Base-by-base conservation (phyloP, 805 yeast species). In the Yamadazyma philogaea region DNA sequence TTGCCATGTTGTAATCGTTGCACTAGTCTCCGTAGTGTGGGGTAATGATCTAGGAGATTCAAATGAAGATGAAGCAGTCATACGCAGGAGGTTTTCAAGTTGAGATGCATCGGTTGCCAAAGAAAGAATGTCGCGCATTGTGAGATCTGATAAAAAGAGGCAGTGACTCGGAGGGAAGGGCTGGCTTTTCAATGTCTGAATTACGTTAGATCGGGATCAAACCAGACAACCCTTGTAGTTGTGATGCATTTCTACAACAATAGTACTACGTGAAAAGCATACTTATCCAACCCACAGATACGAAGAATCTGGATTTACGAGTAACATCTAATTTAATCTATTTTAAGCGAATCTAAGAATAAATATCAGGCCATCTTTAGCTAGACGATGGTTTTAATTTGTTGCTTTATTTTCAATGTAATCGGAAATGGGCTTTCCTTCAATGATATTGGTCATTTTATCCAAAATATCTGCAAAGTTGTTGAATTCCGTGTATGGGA, bases 401-500 rank as follows among this genome's bases (percentile, higher is more conserved):
- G 12, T 19, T 19, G n/a, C 17, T 24, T 38, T 30, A 30, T 60
- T 60, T 44, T 60, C 61, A 42, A 59, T 41, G 39, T 53, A 59
- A 11, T 53, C 49, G n/a, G 51, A 30, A 30, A 60, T 59, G 21
- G 43, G 42, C n/a, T 38, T 40, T 22, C 55, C 54, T 10, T 63
- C 72, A 37, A 81, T 64, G 27, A 87, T 79, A 18, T 66, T 63
- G 55, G 77, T 65, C 50, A 86, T 75, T 53, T 76, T 77, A n/a
- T 58, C 51, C 54, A 84, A 76, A 54, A 91, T 91, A 51, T 87
- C 95, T 28, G 68, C 65, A 55, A 87, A 93, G 34, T 82, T 68
- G 50, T 79, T 79, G 65, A 93, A 93, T 57, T 84, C 95, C 37
- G 82, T 79, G 69, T 81, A 91, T 15, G 96, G 95, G 50, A 93